A percentile compares a stretch with the other conserved stretches of the same genome.
Conservation (phyloP, 805 yeast genomes). For the Candida incommunis region DNA sequence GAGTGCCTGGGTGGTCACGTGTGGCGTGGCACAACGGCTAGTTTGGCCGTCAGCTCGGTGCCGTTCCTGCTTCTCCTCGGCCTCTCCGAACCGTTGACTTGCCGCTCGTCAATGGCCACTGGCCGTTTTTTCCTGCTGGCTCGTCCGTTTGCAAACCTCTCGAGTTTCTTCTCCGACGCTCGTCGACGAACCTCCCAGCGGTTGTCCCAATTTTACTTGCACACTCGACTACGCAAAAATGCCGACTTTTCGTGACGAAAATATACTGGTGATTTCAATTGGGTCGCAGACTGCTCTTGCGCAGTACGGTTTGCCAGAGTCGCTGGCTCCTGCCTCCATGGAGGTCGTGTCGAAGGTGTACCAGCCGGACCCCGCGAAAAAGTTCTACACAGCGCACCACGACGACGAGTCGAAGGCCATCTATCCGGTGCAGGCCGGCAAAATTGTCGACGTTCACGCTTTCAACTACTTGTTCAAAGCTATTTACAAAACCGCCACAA, state of each 20-base stretch:
- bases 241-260: slow-evolving; percentile 25
- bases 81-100: too few relatives aligned
- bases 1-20: too few relatives aligned
- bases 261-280: slow-evolving; percentile 47
- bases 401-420: slow-evolving; percentile 31
- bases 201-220: neutral
- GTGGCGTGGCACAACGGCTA: too few relatives aligned
- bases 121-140: neutral
- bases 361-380: slow-evolving; percentile 16
- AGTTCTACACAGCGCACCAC: slow-evolving; percentile 23
- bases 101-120: too few relatives aligned
- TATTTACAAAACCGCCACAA: slow-evolving; percentile 33
- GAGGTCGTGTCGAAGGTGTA: slow-evolving; percentile 70
- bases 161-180: neutral
- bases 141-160: neutral
- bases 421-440: slow-evolving; percentile 50
- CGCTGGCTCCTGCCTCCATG: slow-evolving; percentile 60
- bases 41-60: too few relatives aligned
- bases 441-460: slow-evolving; percentile 54
- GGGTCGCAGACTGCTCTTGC: slow-evolving; percentile 66
- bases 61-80: too few relatives aligned
- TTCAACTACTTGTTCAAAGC: slow-evolving; percentile 46
- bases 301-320: slow-evolving; percentile 63
- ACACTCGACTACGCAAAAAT: slow-evolving; percentile 10
- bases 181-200: neutral